Conservation (phyloP, 2,329 filamentous ascomycete species). For the Neonectria hederae region DNA sequence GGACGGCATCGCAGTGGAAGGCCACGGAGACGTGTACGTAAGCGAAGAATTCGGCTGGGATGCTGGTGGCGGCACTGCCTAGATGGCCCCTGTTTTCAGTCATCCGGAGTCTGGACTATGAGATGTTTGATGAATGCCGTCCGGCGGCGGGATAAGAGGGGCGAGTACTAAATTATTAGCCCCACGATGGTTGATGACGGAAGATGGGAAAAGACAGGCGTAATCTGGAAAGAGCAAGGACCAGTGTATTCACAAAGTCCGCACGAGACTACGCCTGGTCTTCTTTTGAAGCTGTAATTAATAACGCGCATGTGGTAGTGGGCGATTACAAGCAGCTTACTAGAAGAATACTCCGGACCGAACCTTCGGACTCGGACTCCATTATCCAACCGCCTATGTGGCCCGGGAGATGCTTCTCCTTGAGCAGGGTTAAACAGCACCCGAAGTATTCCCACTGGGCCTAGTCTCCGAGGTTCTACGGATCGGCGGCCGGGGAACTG, state of each 20-base stretch:
- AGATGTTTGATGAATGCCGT: neutral
- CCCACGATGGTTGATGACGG: neutral
- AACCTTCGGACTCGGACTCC: neutral
- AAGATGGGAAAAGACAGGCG: neutral
- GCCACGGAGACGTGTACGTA: constrained; percentile 23
- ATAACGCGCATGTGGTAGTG: neutral
- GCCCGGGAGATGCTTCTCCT: constrained; percentile 1
- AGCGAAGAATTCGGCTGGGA: constrained; percentile 1
- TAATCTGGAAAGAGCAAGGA: neutral
- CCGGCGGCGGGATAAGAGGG: neutral
- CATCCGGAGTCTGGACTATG: neutral
- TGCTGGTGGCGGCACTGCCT: neutral
- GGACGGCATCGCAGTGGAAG: constrained; percentile 12
- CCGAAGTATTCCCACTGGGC: constrained; percentile 11
- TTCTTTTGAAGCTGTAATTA: neutral
- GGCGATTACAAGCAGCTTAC: neutral
- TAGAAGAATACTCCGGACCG: neutral
- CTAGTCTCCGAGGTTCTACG: constrained; percentile 12
- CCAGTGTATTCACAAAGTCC: neutral
- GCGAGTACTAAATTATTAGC: neutral
- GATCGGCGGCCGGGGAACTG: neutral
- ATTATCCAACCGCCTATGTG: neutral
- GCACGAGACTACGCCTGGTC: neutral
- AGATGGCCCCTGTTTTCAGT: neutral
- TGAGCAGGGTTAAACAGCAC: neutral